phyloP scores from a whole-genome alignment of 2,329 filamentous ascomycete species.

The Colletotrichum lupini region DNA sequence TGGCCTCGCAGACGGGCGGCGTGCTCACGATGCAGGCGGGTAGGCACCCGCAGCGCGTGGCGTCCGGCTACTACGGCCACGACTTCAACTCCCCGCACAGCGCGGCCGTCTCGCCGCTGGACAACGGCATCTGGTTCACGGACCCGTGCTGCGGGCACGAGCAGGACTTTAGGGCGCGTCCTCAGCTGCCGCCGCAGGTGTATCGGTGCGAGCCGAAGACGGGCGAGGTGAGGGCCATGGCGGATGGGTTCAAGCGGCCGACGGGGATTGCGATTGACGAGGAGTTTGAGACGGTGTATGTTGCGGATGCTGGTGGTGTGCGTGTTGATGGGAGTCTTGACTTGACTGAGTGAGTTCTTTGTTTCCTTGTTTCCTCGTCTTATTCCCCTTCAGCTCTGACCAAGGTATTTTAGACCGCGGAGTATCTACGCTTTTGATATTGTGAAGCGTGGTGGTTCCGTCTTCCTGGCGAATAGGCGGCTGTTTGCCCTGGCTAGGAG shows the following conservation, averaged over 20 bases:
- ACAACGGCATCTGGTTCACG: slow-evolving; percentile 61
- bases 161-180: slow-evolving; percentile 54
- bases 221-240: slow-evolving; percentile 57
- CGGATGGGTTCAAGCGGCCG: slow-evolving; percentile 57
- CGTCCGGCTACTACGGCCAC: slow-evolving; percentile 55
- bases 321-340: slow-evolving; percentile 16
- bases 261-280: slow-evolving; percentile 53
- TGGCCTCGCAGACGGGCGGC: slow-evolving; percentile 28
- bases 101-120: slow-evolving; percentile 47
- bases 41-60: slow-evolving; percentile 45
- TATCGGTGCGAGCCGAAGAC: slow-evolving; percentile 56
- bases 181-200: slow-evolving; percentile 58
- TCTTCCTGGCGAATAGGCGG: slow-evolving; percentile 59
- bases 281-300: slow-evolving; percentile 52
- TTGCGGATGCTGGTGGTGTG: slow-evolving; percentile 51
- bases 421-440: slow-evolving; percentile 63
- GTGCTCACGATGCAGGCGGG: slow-evolving; percentile 32
- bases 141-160: slow-evolving; percentile 58
- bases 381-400: neutral
- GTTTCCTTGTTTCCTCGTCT: slow-evolving; percentile 22
- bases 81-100: slow-evolving; percentile 61
- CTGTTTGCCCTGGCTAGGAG: slow-evolving; percentile 61
- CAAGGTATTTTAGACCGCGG: slow-evolving; percentile 39
- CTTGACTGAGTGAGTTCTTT: slow-evolving; percentile 36
- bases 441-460: slow-evolving; percentile 45